These are phyloP conservation scores for Ballota nigra DNA, from an alignment of 257 asterid genomes.

Conservation along the genomic window DNA sequence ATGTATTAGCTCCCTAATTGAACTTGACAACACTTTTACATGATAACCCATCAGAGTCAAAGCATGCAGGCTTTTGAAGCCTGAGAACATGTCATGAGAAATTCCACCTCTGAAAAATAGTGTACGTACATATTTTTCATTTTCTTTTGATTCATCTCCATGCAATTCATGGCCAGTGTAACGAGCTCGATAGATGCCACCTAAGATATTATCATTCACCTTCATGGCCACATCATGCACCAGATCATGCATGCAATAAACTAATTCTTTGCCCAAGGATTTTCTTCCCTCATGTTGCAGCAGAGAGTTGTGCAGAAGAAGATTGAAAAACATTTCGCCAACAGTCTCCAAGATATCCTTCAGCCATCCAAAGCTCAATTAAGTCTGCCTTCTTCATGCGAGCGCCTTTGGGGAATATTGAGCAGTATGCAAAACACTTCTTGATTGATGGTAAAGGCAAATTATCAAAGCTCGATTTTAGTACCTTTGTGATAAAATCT, in stretches of 20 bases:
- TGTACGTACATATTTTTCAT: neutral
- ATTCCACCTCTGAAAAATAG: neutral
- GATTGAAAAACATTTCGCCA: too few relatives aligned
- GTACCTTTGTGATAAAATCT: neutral
- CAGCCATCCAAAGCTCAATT: too few relatives aligned
- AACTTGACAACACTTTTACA: neutral
- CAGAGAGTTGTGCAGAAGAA: too few relatives aligned
- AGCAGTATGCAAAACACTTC: too few relatives aligned
- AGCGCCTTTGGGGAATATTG: too few relatives aligned
- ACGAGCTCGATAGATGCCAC: neutral
- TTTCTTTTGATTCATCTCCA: neutral
- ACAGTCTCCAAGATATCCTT: too few relatives aligned
- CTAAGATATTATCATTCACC: too few relatives aligned
- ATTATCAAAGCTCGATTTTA: conserved; percentile 27
- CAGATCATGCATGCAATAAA: too few relatives aligned
- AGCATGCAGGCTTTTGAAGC: neutral
- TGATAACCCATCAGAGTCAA: neutral
- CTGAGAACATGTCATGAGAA: neutral
- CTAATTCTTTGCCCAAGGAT: too few relatives aligned
- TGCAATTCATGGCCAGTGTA: neutral
- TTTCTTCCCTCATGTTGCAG: too few relatives aligned
- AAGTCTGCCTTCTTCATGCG: too few relatives aligned
- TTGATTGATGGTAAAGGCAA: neutral
- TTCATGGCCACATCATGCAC: too few relatives aligned
- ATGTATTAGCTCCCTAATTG: neutral